Evolutionary conservation across 1,284 basidiomycete species (phyloP).

Genomic region (Irpex sp.): DNA sequence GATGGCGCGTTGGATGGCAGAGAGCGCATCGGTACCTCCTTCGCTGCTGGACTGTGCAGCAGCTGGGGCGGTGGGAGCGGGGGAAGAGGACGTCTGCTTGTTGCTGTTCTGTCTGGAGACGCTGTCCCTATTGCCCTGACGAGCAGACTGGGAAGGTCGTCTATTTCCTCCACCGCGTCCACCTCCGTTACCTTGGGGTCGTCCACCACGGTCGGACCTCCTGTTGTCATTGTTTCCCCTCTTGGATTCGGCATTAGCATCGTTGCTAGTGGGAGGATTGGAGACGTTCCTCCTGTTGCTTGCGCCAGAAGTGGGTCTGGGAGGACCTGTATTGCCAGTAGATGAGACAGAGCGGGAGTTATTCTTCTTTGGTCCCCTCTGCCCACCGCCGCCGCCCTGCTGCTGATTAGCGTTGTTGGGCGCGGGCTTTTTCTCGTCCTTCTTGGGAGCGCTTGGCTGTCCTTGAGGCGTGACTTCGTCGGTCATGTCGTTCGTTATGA

Average conservation of each 20-base stretch:
- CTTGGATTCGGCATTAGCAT: constrained; percentile 71
- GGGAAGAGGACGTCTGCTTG: constrained; percentile 38
- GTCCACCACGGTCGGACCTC: constrained; percentile 19
- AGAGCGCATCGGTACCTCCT: constrained; percentile 63
- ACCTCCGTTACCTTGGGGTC: constrained; percentile 42
- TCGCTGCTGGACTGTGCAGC: constrained; percentile 40
- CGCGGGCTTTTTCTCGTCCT: constrained; percentile 47
- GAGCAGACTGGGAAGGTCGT: constrained; percentile 52
- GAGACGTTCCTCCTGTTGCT: constrained; percentile 56
- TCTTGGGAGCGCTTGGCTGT: constrained; percentile 34
- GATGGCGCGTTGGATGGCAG: constrained; percentile 79
- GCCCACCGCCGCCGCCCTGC: constrained; percentile 30
- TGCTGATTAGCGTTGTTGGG: constrained; percentile 23
- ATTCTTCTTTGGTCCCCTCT: constrained; percentile 52
- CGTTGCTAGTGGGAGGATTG: constrained; percentile 38
- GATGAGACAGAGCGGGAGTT: constrained; percentile 48
- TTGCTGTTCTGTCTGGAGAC: constrained; percentile 16
- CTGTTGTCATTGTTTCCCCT: constrained; percentile 46
- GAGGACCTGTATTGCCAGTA: constrained; percentile 38
- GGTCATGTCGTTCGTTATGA: constrained; percentile 80
- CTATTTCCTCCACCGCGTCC: constrained; percentile 37
- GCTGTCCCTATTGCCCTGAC: constrained; percentile 32
- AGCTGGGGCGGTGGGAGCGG: constrained; percentile 45
- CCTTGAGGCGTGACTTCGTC: constrained; percentile 65
- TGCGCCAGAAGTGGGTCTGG: constrained; percentile 57